These are phyloP conservation scores for Plasmodium relictum DNA, from an alignment of 169 alveolate species.

Conservation along the genomic window DNA sequence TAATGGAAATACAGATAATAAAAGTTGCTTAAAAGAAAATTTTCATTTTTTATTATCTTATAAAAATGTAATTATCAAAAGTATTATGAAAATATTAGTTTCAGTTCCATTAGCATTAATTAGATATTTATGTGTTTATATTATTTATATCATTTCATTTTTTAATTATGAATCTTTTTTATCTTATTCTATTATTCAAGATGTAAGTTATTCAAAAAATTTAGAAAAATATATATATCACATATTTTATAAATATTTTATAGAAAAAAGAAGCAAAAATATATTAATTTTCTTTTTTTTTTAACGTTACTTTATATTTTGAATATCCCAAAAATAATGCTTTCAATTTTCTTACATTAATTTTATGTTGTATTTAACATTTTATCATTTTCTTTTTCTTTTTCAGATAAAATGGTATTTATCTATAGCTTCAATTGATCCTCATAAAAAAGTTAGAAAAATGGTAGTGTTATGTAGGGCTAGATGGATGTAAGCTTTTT, in stretches of 20 bases:
- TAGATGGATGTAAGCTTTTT: constrained; percentile 38
- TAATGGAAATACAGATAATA: neutral
- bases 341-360: neutral
- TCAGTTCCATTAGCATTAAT: constrained; percentile 37
- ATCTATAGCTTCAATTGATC: constrained; percentile 58
- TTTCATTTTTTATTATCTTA: constrained; percentile 43
- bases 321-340: neutral
- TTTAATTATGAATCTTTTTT: constrained; percentile 36
- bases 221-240: neutral
- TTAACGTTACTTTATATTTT: too few relatives aligned
- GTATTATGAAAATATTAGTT: constrained; percentile 41
- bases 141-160: constrained; percentile 43
- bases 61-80: constrained; percentile 36
- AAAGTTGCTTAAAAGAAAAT: neutral
- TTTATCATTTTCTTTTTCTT: neutral
- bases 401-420: constrained; percentile 51
- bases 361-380: neutral
- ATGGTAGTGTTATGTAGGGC: constrained; percentile 57
- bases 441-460: constrained; percentile 53
- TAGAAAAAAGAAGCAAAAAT: neutral
- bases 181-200: constrained; percentile 33
- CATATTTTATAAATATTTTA: neutral
- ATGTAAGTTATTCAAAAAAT: constrained; percentile 14
- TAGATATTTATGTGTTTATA: constrained; percentile 40
- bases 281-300: too few relatives aligned